Evolutionary conservation across 345 rosid species (phyloP).

Genomic region (Pelargonium nanum): DNA sequence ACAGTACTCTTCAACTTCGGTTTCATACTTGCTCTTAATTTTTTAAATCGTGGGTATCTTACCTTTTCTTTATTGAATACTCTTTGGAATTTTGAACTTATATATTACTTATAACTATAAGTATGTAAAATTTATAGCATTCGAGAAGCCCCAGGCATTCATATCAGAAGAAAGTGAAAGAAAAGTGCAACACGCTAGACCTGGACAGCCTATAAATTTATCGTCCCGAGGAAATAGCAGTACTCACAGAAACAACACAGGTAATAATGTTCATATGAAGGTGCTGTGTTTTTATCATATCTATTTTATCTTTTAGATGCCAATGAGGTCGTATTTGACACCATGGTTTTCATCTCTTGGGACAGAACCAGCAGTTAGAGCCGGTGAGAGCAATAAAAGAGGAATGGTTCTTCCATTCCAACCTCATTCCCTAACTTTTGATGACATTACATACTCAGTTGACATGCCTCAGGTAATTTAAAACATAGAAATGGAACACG

Average conservation of each 20-base stretch:
- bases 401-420: slow-evolving; percentile 66
- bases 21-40: slow-evolving; percentile 27
- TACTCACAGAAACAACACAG: slow-evolving; percentile 1
- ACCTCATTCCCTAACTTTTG: slow-evolving; percentile 40
- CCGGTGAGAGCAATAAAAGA: slow-evolving; percentile 19
- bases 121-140: slow-evolving; percentile 31
- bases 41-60: slow-evolving; percentile 28
- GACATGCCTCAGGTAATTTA: slow-evolving; percentile 23
- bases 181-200: slow-evolving; percentile 11
- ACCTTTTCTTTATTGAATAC: slow-evolving; percentile 3
- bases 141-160: slow-evolving; percentile 40
- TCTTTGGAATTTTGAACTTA: neutral
- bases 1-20: slow-evolving; percentile 27
- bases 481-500: too few relatives aligned
- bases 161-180: slow-evolving; percentile 31
- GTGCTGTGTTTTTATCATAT: too few relatives aligned
- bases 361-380: slow-evolving; percentile 5
- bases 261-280: neutral
- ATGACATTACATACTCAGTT: slow-evolving; percentile 38
- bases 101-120: neutral
- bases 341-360: neutral
- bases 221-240: slow-evolving; percentile 14
- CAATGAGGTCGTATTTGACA: too few relatives aligned
- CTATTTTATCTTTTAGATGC: neutral
- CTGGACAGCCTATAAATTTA: slow-evolving; percentile 15